Conservation (phyloP, 2,329 filamentous ascomycete genomes). For the Paraphaeosphaeria minitans region DNA sequence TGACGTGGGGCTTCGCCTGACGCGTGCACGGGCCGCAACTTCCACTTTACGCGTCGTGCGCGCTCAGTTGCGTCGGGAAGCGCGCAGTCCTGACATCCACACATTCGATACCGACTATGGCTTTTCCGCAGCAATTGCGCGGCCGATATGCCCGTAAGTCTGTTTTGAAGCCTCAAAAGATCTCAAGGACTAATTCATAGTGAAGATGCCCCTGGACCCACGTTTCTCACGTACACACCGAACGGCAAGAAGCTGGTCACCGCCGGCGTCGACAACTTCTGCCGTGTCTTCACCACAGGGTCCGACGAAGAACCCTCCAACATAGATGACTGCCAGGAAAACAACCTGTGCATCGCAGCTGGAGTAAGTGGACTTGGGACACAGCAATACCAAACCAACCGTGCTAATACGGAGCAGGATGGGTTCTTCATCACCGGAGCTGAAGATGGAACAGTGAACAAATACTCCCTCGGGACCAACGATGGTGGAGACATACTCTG, state of each 20-base stretch:
- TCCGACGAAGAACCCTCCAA: constrained; percentile 91
- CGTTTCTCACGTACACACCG: constrained; percentile 86
- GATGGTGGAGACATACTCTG: constrained; percentile 11
- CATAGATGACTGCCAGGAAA: constrained; percentile 88
- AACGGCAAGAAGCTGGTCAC: constrained; percentile 87
- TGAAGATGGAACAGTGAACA: constrained; percentile 94
- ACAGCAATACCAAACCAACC: background rate
- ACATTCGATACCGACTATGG: constrained; percentile 14
- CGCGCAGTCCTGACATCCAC: constrained; percentile 3
- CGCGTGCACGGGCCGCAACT: constrained; percentile 9
- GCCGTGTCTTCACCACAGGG: constrained; percentile 89
- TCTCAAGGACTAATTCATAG: constrained; percentile 8
- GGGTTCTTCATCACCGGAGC: constrained; percentile 87
- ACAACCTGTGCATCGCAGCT: constrained; percentile 79
- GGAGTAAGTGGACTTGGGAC: constrained; percentile 53
- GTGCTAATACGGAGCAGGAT: constrained; percentile 56
- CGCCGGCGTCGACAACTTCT: constrained; percentile 89
- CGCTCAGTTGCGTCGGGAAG: background rate
- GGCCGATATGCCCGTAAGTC: constrained; percentile 41
- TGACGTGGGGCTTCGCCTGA: background rate
- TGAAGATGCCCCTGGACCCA: constrained; percentile 80
- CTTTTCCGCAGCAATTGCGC: constrained; percentile 29
- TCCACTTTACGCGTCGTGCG: constrained; percentile 18
- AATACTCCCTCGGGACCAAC: constrained; percentile 70
- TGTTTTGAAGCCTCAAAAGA: background rate